Conservation (phyloP, 164 flowering plant species). For the Liriodendron chinense region DNA sequence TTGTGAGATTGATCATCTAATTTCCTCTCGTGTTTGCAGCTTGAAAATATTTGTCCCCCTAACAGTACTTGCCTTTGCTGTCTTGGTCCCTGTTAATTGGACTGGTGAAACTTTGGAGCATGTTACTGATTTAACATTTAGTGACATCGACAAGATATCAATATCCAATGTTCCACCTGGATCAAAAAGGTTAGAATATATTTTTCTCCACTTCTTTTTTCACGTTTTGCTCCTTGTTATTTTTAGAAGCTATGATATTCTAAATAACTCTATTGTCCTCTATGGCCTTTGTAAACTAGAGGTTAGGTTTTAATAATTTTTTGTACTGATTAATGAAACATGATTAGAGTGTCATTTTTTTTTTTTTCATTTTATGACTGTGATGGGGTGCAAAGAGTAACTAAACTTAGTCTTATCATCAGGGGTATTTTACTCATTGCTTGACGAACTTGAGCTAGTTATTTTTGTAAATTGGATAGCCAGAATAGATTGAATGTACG, state of each 20-base stretch:
- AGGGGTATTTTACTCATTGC: too few species aligned
- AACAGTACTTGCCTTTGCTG: slow-evolving; percentile 51
- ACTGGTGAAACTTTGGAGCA: slow-evolving; percentile 45
- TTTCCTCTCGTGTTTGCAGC: slow-evolving; percentile 32
- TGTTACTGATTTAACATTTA: slow-evolving; percentile 37
- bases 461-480: too few species aligned
- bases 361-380: too few species aligned
- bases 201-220: not conserved
- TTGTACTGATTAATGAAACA: not conserved
- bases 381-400: too few species aligned
- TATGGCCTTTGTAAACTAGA: not conserved
- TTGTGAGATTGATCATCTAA: slow-evolving; percentile 6
- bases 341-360: not conserved
- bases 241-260: not conserved
- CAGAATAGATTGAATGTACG: too few species aligned
- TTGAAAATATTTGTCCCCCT: slow-evolving; percentile 73
- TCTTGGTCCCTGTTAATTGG: slow-evolving; percentile 85
- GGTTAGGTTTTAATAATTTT: not conserved
- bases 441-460: too few species aligned
- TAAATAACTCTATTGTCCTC: not conserved
- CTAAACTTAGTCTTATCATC: too few species aligned
- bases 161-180: slow-evolving; percentile 74
- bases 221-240: not conserved
- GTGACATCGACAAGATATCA: slow-evolving; percentile 82
- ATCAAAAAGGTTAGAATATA: slow-evolving; percentile 55